These are phyloP conservation scores for Ogataea nitratoaversa DNA, from an alignment of 805 yeast genomes.

Conservation along the genomic window DNA sequence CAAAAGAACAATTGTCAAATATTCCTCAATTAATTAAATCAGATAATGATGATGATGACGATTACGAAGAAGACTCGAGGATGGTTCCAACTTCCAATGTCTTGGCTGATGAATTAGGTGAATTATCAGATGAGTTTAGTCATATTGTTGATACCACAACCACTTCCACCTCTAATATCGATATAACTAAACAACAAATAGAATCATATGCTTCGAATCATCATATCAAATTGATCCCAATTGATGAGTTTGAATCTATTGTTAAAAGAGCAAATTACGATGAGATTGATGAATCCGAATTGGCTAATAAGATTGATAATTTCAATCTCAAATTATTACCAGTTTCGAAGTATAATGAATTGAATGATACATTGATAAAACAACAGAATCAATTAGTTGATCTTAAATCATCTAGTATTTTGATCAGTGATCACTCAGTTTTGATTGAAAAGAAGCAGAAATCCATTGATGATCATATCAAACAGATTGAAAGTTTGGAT, in stretches of 20 bases:
- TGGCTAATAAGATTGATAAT: slow-evolving; percentile 16
- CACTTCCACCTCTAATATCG: neutral
- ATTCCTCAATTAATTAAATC: slow-evolving; percentile 17
- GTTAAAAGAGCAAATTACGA: slow-evolving; percentile 17
- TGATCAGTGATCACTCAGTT: too few species aligned
- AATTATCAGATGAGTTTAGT: slow-evolving; percentile 10
- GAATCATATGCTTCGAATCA: slow-evolving; percentile 29
- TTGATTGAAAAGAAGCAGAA: neutral
- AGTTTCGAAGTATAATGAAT: slow-evolving; percentile 3
- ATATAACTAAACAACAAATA: slow-evolving; percentile 17
- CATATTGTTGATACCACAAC: neutral
- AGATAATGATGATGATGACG: slow-evolving; percentile 21
- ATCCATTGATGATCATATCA: slow-evolving; percentile 2
- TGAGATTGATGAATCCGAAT: slow-evolving; percentile 13
- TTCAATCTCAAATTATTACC: slow-evolving; percentile 16
- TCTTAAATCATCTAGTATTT: too few species aligned
- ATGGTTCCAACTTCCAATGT: slow-evolving; percentile 5
- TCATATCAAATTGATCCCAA: slow-evolving; percentile 14
- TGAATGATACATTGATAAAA: neutral
- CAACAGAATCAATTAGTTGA: neutral
- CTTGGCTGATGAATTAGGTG: slow-evolving; percentile 20
- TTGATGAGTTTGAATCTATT: slow-evolving; percentile 21
- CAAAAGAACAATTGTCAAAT: slow-evolving; percentile 19
- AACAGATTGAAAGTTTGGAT: neutral
- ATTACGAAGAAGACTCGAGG: slow-evolving; percentile 6